Evolutionary conservation across 495 filamentous ascomycete species (phyloP).

Genomic region (Talaromyces proteolyticus): DNA sequence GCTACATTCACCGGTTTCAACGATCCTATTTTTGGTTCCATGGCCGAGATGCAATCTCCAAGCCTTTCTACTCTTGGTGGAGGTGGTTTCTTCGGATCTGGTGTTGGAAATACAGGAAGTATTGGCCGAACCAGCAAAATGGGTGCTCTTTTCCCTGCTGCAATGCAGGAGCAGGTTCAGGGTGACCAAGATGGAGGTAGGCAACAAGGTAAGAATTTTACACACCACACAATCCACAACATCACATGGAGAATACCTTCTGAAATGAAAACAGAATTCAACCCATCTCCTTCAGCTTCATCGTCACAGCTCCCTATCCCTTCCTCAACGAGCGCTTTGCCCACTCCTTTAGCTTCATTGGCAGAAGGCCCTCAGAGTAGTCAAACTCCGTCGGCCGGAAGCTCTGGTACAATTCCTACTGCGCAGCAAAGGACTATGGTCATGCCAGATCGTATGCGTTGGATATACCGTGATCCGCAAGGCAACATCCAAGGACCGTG

Average conservation of each 20-base stretch:
- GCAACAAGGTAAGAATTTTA: conserved; percentile 15
- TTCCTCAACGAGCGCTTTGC: conserved; percentile 33
- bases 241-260: neutral
- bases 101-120: conserved; percentile 41
- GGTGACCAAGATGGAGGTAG: conserved; percentile 43
- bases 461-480: conserved; percentile 95
- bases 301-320: conserved; percentile 36
- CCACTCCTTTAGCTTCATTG: conserved; percentile 20
- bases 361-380: conserved; percentile 21
- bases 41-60: conserved; percentile 73
- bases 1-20: conserved; percentile 64
- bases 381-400: conserved; percentile 21
- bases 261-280: conserved; percentile 4
- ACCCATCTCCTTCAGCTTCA: conserved; percentile 26
- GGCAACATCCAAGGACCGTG: conserved; percentile 90
- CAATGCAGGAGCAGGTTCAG: conserved; percentile 86
- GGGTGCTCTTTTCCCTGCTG: conserved; percentile 76
- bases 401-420: conserved; percentile 46
- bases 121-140: conserved; percentile 75
- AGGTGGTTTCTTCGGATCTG: conserved; percentile 47
- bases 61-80: conserved; percentile 57
- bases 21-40: conserved; percentile 61
- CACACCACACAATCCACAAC: conserved; percentile 1
- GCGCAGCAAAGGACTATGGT: conserved; percentile 86
- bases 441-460: conserved; percentile 98